phyloP scores from a whole-genome alignment of 331 rosid species.

The Rhamnella rubrinervis region DNA sequence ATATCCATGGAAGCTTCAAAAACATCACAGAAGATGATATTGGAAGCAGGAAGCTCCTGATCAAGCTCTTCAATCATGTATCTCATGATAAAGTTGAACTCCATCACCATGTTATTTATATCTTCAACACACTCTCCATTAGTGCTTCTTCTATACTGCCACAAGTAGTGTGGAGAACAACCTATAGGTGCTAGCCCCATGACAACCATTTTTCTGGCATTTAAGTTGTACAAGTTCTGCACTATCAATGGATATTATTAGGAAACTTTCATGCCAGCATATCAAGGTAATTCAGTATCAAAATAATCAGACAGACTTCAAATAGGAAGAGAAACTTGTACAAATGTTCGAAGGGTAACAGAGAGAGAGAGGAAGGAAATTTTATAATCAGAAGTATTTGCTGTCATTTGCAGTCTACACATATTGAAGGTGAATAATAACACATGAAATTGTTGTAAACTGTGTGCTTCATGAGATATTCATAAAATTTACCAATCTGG shows the following conservation, averaged over 20 bases:
- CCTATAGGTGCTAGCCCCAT: slow-evolving; percentile 93
- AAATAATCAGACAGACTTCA: background rate
- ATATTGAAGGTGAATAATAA: no score
- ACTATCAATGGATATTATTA: slow-evolving; percentile 28
- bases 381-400: no score
- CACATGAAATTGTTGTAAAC: background rate
- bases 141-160: slow-evolving; percentile 49
- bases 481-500: background rate
- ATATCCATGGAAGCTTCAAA: slow-evolving; percentile 80
- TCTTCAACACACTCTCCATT: slow-evolving; percentile 72
- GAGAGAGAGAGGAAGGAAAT: no score
- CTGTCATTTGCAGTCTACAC: no score
- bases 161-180: slow-evolving; percentile 78
- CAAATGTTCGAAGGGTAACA: no score
- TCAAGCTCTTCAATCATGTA: slow-evolving; percentile 56
- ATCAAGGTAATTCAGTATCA: background rate
- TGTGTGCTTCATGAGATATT: background rate
- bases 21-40: slow-evolving; percentile 72
- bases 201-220: slow-evolving; percentile 70
- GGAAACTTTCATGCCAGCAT: slow-evolving; percentile 1
- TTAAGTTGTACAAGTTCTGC: slow-evolving; percentile 72
- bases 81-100: slow-evolving; percentile 81
- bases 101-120: slow-evolving; percentile 74
- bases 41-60: slow-evolving; percentile 51
- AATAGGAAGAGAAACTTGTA: background rate